A percentile compares a stretch with the other conserved stretches of the same genome.
Evolutionary conservation across 306 rosid genomes (phyloP).

Genomic region (Sphenostylis stenocarpa): DNA sequence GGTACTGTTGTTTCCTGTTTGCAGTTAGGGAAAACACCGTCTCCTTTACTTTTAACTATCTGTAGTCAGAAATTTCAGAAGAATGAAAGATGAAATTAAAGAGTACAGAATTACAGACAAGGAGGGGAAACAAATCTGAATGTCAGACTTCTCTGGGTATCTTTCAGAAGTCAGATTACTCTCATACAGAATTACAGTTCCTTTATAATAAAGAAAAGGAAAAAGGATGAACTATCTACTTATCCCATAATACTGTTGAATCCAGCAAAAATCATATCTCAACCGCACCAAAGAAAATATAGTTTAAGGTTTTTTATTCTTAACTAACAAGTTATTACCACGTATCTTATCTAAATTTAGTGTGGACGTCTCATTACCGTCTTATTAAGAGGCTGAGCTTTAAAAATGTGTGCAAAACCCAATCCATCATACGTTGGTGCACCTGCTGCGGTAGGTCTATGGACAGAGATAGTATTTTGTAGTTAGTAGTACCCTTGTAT

Average conservation of each 20-base stretch:
- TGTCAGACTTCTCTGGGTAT: not conserved
- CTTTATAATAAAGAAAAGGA: not conserved
- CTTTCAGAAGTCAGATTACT: not conserved
- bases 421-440: conserved; percentile 49
- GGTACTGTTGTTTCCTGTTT: conserved; percentile 73
- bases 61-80: conserved; percentile 43
- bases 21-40: conserved; percentile 55
- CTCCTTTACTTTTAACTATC: conserved; percentile 72
- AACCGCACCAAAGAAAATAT: not conserved
- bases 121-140: not conserved
- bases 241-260: not conserved
- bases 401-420: conserved; percentile 55
- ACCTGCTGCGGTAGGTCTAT: conserved; percentile 57
- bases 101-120: not conserved
- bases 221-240: not conserved
- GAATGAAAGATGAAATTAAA: not conserved
- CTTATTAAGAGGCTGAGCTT: conserved; percentile 68
- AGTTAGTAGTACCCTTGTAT: conserved; percentile 35
- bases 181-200: not conserved
- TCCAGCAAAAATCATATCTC: conserved; percentile 20
- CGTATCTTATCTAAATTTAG: not conserved
- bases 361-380: conserved; percentile 50
- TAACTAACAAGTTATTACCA: not conserved
- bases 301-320: conserved; percentile 1
- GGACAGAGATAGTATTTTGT: conserved; percentile 24